A percentile compares a stretch with the other conserved stretches of the same genome.
Conservation (phyloP, 1,284 basidiomycete species). For the Schizophyllum commune region DNA sequence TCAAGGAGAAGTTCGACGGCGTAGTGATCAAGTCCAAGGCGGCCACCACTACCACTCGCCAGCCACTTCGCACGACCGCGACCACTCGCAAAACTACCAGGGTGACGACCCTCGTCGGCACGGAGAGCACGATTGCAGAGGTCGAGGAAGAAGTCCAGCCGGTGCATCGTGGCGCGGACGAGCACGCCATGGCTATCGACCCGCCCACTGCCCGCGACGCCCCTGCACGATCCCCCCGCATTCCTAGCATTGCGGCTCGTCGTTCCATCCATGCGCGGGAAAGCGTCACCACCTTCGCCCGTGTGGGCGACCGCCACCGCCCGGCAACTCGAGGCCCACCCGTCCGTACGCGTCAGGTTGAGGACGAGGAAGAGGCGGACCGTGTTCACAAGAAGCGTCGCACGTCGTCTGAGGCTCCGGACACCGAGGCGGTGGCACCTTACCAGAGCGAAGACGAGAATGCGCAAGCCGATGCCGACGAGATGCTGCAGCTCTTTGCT, state of each 20-base stretch:
- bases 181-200: conserved; percentile 59
- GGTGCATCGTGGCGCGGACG: conserved; percentile 24
- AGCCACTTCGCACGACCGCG: conserved; percentile 31
- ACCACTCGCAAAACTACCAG: conserved; percentile 22
- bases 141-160: conserved; percentile 29
- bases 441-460: conserved; percentile 7
- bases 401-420: conserved; percentile 13
- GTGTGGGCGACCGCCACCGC: conserved; percentile 23
- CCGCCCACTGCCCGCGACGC: conserved; percentile 21
- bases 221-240: conserved; percentile 17
- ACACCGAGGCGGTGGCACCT: conserved; percentile 7
- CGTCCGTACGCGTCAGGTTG: conserved; percentile 4
- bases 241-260: conserved; percentile 33
- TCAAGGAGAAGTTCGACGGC: conserved; percentile 43
- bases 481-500: conserved; percentile 20
- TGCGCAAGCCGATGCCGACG: conserved; percentile 20
- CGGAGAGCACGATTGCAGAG: conserved; percentile 13
- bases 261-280: conserved; percentile 32
- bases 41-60: conserved; percentile 25
- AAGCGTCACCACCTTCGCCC: conserved; percentile 17
- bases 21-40: conserved; percentile 41
- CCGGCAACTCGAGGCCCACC: conserved; percentile 18
- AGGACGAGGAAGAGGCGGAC: conserved; percentile 17
- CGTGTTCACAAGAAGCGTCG: conserved; percentile 22
- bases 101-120: conserved; percentile 14